Evolutionary conservation across 768 basidiomycete species (phyloP).

Genomic region (Suillus weaverae): DNA sequence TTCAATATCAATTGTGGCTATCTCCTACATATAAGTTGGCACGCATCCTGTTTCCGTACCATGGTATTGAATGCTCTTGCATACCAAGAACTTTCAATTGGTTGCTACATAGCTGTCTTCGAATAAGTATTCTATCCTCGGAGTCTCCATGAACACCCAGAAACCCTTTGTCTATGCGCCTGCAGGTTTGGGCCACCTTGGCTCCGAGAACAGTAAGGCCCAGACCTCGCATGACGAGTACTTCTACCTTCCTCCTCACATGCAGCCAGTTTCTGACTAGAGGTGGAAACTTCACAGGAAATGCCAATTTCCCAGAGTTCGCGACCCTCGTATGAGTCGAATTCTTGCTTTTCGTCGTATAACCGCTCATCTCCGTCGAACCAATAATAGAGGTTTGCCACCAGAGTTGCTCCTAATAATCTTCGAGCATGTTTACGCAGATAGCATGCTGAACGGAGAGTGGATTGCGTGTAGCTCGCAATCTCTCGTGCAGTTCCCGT

Average conservation of each 20-base stretch:
- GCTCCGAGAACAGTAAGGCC: background rate
- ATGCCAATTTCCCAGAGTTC: background rate
- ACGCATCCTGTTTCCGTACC: too few relatives aligned
- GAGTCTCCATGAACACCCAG: background rate
- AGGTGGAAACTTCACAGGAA: background rate
- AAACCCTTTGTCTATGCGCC: background rate
- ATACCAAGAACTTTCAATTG: background rate
- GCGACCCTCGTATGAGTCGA: background rate
- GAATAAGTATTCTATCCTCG: background rate
- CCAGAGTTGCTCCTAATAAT: background rate
- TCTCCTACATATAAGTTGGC: too few relatives aligned
- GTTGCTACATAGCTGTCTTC: background rate
- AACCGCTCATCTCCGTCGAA: background rate
- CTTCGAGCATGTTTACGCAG: constrained; percentile 2
- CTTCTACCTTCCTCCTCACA: background rate
- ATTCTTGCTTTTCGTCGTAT: background rate
- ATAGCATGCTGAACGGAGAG: background rate
- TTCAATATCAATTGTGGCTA: too few relatives aligned
- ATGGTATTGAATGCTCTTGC: background rate
- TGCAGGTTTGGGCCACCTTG: background rate
- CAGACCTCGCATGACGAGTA: background rate
- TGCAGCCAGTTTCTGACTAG: background rate
- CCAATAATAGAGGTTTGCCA: background rate
- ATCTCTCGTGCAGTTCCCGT: constrained; percentile 9
- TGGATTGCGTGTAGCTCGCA: background rate